Conservation (phyloP, 2,329 filamentous ascomycete species). For the Hypoxylon sp. region DNA sequence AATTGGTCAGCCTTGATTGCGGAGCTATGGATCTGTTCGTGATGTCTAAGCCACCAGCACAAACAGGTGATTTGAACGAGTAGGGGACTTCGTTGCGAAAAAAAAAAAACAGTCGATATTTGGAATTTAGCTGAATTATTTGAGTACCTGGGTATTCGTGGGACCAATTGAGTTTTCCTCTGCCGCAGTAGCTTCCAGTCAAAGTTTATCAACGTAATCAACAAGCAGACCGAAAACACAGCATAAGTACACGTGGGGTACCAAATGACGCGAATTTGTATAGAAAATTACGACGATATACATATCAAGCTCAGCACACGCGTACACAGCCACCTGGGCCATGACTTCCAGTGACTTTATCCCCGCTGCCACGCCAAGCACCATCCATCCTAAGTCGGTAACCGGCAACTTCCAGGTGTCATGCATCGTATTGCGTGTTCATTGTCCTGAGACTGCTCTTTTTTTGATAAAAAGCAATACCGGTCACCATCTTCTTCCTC, state of each 20-base stretch:
- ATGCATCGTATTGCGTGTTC: conserved; percentile 43
- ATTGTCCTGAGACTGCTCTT: conserved; percentile 14
- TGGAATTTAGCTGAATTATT: conserved; percentile 28
- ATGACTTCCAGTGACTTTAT: conserved; percentile 19
- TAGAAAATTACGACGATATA: not conserved
- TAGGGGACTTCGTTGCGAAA: conserved; percentile 4
- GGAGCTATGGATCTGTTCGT: conserved; percentile 36
- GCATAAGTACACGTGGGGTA: conserved; percentile 5
- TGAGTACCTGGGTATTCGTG: not conserved
- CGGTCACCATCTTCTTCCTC: conserved; percentile 13
- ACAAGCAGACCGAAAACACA: not conserved
- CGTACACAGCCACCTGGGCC: conserved; percentile 37
- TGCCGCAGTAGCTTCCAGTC: conserved; percentile 9
- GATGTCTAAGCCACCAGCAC: conserved; percentile 33
- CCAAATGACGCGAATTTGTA: not conserved
- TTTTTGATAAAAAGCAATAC: conserved; percentile 32
- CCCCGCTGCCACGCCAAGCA: conserved; percentile 33
- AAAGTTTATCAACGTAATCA: conserved; percentile 11
- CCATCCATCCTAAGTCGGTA: conserved; percentile 33
- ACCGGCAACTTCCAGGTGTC: conserved; percentile 40
- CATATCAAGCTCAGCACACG: conserved; percentile 1
- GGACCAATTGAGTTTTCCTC: conserved; percentile 20
- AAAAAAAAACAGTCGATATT: conserved; percentile 15
- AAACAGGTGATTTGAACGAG: conserved; percentile 18
- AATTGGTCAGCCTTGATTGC: conserved; percentile 39